These are phyloP conservation scores for Teunomyces cretensis DNA, from an alignment of 805 yeast genomes.

Conservation along the genomic window DNA sequence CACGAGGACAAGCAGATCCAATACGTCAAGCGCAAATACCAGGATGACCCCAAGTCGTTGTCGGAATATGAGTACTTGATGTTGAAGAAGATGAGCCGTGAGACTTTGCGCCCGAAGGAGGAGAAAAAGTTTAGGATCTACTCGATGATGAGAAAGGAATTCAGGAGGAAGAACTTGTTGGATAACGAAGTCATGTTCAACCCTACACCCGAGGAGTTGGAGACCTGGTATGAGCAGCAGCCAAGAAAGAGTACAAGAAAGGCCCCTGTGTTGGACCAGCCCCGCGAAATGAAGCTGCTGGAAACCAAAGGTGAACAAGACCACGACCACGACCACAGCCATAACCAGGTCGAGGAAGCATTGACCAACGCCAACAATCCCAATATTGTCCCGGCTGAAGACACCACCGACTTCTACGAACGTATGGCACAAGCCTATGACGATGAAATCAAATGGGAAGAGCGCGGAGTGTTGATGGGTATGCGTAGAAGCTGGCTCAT, in stretches of 20 bases:
- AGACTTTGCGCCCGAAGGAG: slow-evolving; percentile 64
- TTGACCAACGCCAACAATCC: slow-evolving; percentile 38
- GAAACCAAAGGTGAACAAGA: slow-evolving; percentile 5
- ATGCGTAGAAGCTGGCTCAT: slow-evolving; percentile 75
- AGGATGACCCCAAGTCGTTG: slow-evolving; percentile 32
- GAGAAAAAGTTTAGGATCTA: slow-evolving; percentile 59
- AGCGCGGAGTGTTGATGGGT: slow-evolving; percentile 57
- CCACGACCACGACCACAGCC: slow-evolving; percentile 21
- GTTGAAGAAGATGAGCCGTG: slow-evolving; percentile 57
- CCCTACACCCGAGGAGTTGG: slow-evolving; percentile 43
- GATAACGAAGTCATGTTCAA: slow-evolving; percentile 34
- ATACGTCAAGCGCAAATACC: slow-evolving; percentile 37
- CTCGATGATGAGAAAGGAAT: slow-evolving; percentile 50
- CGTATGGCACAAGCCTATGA: slow-evolving; percentile 79
- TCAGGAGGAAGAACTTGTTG: slow-evolving; percentile 37
- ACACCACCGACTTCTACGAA: slow-evolving; percentile 80
- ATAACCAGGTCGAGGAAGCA: slow-evolving; percentile 19
- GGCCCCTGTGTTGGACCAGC: slow-evolving; percentile 23
- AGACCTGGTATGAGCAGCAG: slow-evolving; percentile 40
- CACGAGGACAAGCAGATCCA: slow-evolving; percentile 61
- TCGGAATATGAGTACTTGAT: slow-evolving; percentile 66
- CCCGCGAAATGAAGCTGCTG: neutral
- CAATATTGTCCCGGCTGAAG: slow-evolving; percentile 64
- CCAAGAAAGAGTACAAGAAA: slow-evolving; percentile 21
- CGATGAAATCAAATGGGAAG: slow-evolving; percentile 73